These are phyloP conservation scores for Marasmius oreades DNA, from an alignment of 1,284 basidiomycete genomes.

Conservation along the genomic window DNA sequence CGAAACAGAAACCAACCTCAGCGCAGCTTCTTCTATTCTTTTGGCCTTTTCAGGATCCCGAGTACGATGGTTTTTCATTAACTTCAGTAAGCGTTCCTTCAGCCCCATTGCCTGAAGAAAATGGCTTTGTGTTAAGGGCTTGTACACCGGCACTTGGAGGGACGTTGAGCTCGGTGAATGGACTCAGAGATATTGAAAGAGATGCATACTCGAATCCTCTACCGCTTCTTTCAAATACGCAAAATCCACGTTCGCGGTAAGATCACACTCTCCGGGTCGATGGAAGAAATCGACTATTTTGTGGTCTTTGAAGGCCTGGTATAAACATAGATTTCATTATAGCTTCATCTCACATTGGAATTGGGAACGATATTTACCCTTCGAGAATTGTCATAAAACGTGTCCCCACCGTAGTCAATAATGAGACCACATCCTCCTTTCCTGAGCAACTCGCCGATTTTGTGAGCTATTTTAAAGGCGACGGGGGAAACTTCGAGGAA, in stretches of 20 bases:
- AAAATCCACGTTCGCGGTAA: slow-evolving; percentile 97
- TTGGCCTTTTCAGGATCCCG: slow-evolving; percentile 1
- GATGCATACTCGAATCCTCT: slow-evolving; percentile 50
- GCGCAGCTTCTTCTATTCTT: neutral
- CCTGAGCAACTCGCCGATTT: slow-evolving; percentile 60
- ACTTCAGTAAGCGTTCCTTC: neutral
- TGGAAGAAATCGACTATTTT: slow-evolving; percentile 84
- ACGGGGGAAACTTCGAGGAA: slow-evolving; percentile 78
- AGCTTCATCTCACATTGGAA: slow-evolving; percentile 2
- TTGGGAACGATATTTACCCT: slow-evolving; percentile 49
- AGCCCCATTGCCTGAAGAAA: slow-evolving; percentile 1
- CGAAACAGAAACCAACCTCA: neutral
- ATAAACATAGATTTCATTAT: neutral
- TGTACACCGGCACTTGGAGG: neutral
- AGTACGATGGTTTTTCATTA: neutral
- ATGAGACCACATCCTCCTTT: slow-evolving; percentile 72
- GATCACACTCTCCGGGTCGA: slow-evolving; percentile 83
- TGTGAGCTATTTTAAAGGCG: slow-evolving; percentile 63
- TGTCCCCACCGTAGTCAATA: slow-evolving; percentile 87
- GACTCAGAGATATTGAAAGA: neutral
- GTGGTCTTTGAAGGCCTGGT: slow-evolving; percentile 89
- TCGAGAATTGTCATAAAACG: slow-evolving; percentile 74
- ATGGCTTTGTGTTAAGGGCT: neutral
- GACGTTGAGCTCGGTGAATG: neutral
- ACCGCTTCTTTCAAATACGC: slow-evolving; percentile 81